Evolutionary conservation across 2,329 filamentous ascomycete species (phyloP).

Genomic region (Aphanocladium album): DNA sequence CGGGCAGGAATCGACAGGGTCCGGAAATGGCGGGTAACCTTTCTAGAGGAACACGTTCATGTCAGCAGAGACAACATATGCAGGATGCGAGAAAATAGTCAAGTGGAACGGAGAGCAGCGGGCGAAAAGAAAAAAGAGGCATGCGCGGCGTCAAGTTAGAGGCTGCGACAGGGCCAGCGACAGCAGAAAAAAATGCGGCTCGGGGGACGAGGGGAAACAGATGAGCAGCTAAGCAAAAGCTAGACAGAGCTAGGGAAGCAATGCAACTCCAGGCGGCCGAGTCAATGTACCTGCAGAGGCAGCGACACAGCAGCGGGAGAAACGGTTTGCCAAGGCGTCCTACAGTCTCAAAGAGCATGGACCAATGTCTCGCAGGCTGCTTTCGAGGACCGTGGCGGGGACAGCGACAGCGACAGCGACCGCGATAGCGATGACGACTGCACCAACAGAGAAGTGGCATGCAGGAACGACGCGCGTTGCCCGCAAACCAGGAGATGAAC

Average conservation of each 20-base stretch:
- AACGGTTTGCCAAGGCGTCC: constrained; percentile 12
- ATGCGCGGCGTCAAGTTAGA: background rate
- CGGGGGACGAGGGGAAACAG: background rate
- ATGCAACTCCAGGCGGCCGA: constrained; percentile 5
- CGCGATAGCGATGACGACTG: too few relatives aligned
- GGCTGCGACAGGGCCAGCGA: background rate
- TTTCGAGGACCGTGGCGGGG: background rate
- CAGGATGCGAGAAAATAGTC: constrained; percentile 6
- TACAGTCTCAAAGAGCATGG: constrained; percentile 10
- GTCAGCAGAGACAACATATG: constrained; percentile 9
- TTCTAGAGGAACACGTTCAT: constrained; percentile 3
- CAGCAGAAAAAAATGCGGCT: background rate
- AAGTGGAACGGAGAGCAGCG: background rate
- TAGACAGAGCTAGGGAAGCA: constrained; percentile 10
- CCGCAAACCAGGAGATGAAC: background rate
- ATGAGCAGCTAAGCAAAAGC: background rate
- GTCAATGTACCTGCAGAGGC: constrained; percentile 10
- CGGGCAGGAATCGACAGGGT: constrained; percentile 9
- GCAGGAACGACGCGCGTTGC: background rate
- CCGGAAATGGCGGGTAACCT: constrained; percentile 9
- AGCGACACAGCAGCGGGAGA: constrained; percentile 3
- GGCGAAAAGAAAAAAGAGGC: background rate
- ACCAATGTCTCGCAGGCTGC: constrained; percentile 9
- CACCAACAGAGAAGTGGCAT: background rate
- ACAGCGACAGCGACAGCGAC: too few relatives aligned